Evolutionary conservation across 805 yeast genomes (phyloP).

Genomic region (Saccharomycopsis oosterbeekiorum): DNA sequence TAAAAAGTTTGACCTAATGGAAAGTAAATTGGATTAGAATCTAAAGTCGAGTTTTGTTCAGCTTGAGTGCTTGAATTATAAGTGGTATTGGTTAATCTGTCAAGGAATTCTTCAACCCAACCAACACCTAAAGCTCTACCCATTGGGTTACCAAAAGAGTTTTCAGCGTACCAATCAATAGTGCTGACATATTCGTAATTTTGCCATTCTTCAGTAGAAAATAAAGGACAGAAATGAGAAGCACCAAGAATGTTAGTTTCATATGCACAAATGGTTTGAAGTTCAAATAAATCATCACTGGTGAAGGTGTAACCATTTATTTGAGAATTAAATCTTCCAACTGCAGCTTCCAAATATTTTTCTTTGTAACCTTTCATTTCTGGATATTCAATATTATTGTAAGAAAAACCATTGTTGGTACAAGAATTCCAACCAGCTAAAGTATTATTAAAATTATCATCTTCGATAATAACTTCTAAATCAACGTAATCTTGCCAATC

Average conservation of each 20-base stretch:
- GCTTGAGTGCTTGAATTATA: slow-evolving; percentile 41
- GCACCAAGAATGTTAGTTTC: slow-evolving; percentile 62
- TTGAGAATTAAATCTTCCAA: slow-evolving; percentile 43
- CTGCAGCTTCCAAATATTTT: slow-evolving; percentile 41
- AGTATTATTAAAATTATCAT: slow-evolving; percentile 20
- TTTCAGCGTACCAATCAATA: slow-evolving; percentile 46
- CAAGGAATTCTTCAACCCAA: slow-evolving; percentile 33
- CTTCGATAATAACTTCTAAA: slow-evolving; percentile 19
- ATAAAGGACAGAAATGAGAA: slow-evolving; percentile 56
- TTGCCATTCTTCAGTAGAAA: slow-evolving; percentile 59
- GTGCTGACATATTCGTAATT: slow-evolving; percentile 53
- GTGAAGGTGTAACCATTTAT: slow-evolving; percentile 49
- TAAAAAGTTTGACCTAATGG: slow-evolving; percentile 43
- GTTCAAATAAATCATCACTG: slow-evolving; percentile 37
- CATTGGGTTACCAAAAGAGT: slow-evolving; percentile 54
- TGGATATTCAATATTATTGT: slow-evolving; percentile 7
- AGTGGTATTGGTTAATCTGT: slow-evolving; percentile 39
- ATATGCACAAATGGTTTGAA: slow-evolving; percentile 62
- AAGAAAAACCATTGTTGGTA: slow-evolving; percentile 13
- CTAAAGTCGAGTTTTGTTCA: slow-evolving; percentile 35
- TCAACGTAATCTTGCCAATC: slow-evolving; percentile 19
- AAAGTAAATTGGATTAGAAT: slow-evolving; percentile 23
- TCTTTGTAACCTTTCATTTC: slow-evolving; percentile 4
- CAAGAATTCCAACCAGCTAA: slow-evolving; percentile 18
- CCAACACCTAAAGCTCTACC: slow-evolving; percentile 54